Evolutionary conservation across 2,329 filamentous ascomycete genomes (phyloP).

Genomic region (Aciculosporium take): DNA sequence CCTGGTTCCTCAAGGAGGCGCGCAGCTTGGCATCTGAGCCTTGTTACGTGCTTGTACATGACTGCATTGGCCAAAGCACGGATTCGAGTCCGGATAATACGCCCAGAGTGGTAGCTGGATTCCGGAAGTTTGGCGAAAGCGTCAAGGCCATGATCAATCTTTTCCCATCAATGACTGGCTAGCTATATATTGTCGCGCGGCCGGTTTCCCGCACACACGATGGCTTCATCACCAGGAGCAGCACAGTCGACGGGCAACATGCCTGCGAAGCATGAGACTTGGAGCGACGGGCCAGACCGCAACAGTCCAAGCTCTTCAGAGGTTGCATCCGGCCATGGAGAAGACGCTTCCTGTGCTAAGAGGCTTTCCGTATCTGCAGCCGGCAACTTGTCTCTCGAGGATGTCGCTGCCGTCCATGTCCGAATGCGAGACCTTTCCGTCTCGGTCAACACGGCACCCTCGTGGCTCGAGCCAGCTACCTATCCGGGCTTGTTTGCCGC

Average conservation of each 20-base stretch:
- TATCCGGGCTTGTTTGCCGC: constrained; percentile 27
- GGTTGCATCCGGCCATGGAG: constrained; percentile 9
- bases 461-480: constrained; percentile 33
- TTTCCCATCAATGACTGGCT: background rate
- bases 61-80: no score
- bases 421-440: constrained; percentile 40
- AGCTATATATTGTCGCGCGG: background rate
- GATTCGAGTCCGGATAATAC: background rate
- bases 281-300: constrained; percentile 20
- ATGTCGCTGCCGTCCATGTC: constrained; percentile 41
- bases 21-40: no score
- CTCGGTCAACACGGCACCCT: constrained; percentile 43
- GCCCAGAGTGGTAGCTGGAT: background rate
- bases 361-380: constrained; percentile 20
- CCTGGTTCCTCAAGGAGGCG: no score
- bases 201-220: background rate
- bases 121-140: no score
- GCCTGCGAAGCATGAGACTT: constrained; percentile 8
- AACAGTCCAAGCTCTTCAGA: constrained; percentile 20
- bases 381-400: constrained; percentile 28
- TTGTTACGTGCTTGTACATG: no score
- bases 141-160: no score
- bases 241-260: background rate
- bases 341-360: constrained; percentile 6
- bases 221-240: no score